phyloP scores from a whole-genome alignment of 345 rosid genomes.

The Citrus trifoliata region DNA sequence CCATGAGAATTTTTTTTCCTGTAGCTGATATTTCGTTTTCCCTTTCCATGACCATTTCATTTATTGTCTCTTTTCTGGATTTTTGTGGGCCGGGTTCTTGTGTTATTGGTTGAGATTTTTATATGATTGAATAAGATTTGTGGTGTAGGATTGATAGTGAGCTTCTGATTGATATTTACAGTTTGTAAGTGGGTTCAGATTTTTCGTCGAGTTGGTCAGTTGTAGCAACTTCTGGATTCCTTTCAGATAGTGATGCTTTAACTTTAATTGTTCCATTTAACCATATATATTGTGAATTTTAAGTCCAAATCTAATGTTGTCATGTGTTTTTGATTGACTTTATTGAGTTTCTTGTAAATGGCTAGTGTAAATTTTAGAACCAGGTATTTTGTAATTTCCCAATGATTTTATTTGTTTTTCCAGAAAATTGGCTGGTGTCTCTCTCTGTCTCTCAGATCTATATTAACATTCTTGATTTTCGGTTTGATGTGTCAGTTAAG shows the following conservation, averaged over 20 bases:
- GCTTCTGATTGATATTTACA: constrained; percentile 28
- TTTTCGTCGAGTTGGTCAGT: constrained; percentile 47
- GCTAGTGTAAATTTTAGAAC: background rate
- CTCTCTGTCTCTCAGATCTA: background rate
- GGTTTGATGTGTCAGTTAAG: constrained; percentile 16
- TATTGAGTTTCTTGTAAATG: background rate
- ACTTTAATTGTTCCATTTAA: constrained; percentile 7
- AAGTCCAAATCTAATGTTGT: constrained; percentile 2
- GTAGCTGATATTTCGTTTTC: background rate
- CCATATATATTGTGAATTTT: background rate
- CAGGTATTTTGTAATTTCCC: constrained; percentile 1
- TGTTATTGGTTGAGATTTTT: constrained; percentile 7
- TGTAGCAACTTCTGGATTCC: constrained; percentile 35
- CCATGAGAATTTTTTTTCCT: background rate
- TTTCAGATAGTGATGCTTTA: constrained; percentile 26
- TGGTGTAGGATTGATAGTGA: constrained; percentile 54
- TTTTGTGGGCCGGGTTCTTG: constrained; percentile 18
- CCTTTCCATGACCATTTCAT: background rate
- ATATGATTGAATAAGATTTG: constrained; percentile 25
- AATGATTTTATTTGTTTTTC: constrained; percentile 3
- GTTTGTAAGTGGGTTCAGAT: constrained; percentile 35
- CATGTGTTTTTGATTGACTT: background rate
- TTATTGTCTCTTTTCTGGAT: background rate
- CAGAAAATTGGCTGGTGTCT: constrained; percentile 17
- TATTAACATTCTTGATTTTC: constrained; percentile 28